Base-by-base conservation (phyloP, 495 filamentous ascomycete genomes). In the Acidomyces sp. region DNA sequence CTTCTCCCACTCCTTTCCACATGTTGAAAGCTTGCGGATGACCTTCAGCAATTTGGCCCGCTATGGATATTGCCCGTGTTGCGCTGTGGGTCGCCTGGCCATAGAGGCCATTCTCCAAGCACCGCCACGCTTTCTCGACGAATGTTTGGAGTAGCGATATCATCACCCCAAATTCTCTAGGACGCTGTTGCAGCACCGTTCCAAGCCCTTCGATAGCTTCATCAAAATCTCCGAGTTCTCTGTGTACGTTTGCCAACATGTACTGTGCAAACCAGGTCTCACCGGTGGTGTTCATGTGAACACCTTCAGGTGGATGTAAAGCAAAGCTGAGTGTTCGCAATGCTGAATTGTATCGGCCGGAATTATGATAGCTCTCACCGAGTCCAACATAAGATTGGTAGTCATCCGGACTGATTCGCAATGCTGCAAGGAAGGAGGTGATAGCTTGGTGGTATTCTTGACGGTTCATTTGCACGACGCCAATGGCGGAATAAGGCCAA, bases 361-460 rank as follows among this genome's bases (percentile, higher is more conserved):
- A 93, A 44, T 87, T 85, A 54, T 93, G 82, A 53, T 99, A 96
- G 52, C 83, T 85, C 62, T 97, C 90, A 11, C 88, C 90, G 7
- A 99, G 70, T 9, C 90, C 92, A 13, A 99, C 79, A 81, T 88
- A 99, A 9, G 82, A 87, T 58, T 96, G 77, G 49, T 95, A 96
- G 50, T 94, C 84, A 27, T 72, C 62, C 2, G 88, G 85, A 4
- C 78, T 70, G 27, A 87, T 80, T 34, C 88, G 66, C 12, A 96
- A 66, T n/a, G 90, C 86, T 6, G 81, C 72, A 53, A 95, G 84
- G 56, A 94, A 99, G 0, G 86, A 92, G 15, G 85, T 75, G 36
- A 93, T 82, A 20, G 84, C 85, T 55, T 85, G 79, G 39, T 69
- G 48, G 52, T 88, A 94, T 29, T 96, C 85, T 56, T 93, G 87